phyloP scores from a whole-genome alignment of 2,329 filamentous ascomycete genomes.

The Cladosporium halotolerans region DNA sequence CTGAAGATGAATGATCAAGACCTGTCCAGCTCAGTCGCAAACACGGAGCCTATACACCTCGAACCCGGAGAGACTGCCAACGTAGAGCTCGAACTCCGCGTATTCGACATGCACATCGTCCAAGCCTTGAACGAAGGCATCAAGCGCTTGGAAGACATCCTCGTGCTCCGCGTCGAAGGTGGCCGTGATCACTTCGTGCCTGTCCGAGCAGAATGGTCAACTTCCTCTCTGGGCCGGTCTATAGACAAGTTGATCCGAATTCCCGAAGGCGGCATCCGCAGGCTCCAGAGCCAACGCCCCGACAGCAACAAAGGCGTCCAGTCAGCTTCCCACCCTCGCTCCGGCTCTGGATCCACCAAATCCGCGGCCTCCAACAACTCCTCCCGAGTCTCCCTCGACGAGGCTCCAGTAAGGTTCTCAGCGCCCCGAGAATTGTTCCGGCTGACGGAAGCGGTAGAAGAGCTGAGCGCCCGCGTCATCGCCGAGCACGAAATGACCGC shows the following conservation, averaged over 20 bases:
- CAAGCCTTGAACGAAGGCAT: conserved; percentile 65
- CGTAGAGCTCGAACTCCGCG: conserved; percentile 60
- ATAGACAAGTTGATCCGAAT: conserved; percentile 84
- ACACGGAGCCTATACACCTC: conserved; percentile 54
- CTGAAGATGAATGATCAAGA: conserved; percentile 36
- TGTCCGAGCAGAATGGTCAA: conserved; percentile 69
- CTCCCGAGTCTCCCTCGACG: conserved; percentile 13
- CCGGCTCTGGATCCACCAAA: background rate
- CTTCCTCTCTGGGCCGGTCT: conserved; percentile 75
- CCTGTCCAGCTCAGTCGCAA: conserved; percentile 16
- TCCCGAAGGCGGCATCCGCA: conserved; percentile 71
- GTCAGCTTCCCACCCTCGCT: background rate
- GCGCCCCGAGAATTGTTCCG: conserved; percentile 85
- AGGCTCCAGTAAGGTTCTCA: conserved; percentile 60
- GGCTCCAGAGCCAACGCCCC: conserved; percentile 54
- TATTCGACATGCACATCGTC: conserved; percentile 59
- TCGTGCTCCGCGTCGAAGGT: conserved; percentile 75
- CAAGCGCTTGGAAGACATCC: conserved; percentile 68
- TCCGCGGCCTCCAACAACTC: background rate
- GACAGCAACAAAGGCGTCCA: conserved; percentile 15
- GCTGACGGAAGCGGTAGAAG: conserved; percentile 73
- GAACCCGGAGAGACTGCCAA: conserved; percentile 78
- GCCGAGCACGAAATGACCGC: conserved; percentile 58
- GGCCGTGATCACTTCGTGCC: conserved; percentile 91
- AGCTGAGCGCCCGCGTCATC: conserved; percentile 51